phyloP scores from a whole-genome alignment of 1,139 yeast genomes.

The Yamadazyma aaseri region DNA sequence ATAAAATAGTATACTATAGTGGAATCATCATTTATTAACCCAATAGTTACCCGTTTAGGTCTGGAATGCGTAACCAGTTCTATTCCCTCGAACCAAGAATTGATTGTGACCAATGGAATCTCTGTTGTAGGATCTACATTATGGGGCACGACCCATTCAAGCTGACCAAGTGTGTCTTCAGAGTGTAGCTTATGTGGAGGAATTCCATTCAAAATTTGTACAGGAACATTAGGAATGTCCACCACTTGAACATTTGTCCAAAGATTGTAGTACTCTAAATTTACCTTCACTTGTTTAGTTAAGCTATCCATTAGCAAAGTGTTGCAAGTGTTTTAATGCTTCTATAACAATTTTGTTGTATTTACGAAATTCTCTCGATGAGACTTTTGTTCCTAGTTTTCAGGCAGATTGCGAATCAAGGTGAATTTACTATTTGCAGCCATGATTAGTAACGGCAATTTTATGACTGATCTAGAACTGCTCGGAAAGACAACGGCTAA shows the following conservation, averaged over 20 bases:
- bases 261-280: slow-evolving; percentile 52
- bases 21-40: slow-evolving; percentile 60
- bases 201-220: slow-evolving; percentile 24
- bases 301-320: slow-evolving; percentile 9
- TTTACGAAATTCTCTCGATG: no score
- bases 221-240: slow-evolving; percentile 9
- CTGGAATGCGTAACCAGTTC: slow-evolving; percentile 15
- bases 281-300: slow-evolving; percentile 31
- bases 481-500: no score
- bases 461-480: no score
- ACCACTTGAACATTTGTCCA: slow-evolving; percentile 45
- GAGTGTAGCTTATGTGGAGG: slow-evolving; percentile 31
- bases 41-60: slow-evolving; percentile 50
- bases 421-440: no score
- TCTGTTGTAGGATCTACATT: slow-evolving; percentile 14
- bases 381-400: no score
- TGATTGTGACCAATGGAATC: slow-evolving; percentile 25
- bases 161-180: slow-evolving; percentile 19
- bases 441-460: no score
- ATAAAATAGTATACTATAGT: slow-evolving; percentile 67
- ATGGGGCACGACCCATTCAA: slow-evolving; percentile 39
- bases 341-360: no score
- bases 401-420: no score
- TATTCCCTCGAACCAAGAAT: slow-evolving; percentile 30
- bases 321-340: no score